Conservation (phyloP, 441 rosid species). For the Hura crepitans region DNA sequence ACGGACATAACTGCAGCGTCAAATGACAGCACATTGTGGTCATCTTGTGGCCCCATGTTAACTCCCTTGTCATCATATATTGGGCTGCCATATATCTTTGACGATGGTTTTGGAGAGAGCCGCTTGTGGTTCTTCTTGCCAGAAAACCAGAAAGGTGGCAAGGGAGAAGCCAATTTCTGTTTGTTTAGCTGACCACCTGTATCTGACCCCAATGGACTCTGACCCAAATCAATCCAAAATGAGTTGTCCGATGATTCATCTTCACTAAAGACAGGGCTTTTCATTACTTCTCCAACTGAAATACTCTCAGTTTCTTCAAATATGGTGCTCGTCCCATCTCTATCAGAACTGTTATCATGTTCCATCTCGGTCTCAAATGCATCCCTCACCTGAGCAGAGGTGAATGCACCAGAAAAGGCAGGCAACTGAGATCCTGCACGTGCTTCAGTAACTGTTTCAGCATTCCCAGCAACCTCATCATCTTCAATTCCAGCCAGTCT, state of each 20-base stretch:
- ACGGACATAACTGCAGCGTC: slow-evolving; percentile 93
- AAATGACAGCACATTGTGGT: slow-evolving; percentile 57
- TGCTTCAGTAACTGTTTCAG: slow-evolving; percentile 47
- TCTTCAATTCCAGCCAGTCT: slow-evolving; percentile 50
- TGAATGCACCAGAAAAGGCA: slow-evolving; percentile 91
- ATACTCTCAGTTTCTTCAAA: slow-evolving; percentile 87
- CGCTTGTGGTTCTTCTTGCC: slow-evolving; percentile 55
- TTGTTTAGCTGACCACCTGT: slow-evolving; percentile 45
- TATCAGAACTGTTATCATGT: slow-evolving; percentile 72
- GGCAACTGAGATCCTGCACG: slow-evolving; percentile 69
- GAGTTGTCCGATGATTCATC: slow-evolving; percentile 91
- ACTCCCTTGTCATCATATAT: slow-evolving; percentile 52
- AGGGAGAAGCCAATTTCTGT: slow-evolving; percentile 58
- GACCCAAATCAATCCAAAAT: slow-evolving; percentile 95
- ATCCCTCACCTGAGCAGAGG: slow-evolving; percentile 87
- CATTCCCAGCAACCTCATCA: slow-evolving; percentile 46
- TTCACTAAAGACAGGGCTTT: slow-evolving; percentile 90
- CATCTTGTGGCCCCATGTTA: slow-evolving; percentile 36
- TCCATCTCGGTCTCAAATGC: slow-evolving; percentile 81
- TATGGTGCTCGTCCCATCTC: slow-evolving; percentile 83
- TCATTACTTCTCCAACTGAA: slow-evolving; percentile 92
- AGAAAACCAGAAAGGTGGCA: slow-evolving; percentile 71
- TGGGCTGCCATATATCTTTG: slow-evolving; percentile 75
- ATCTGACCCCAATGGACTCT: slow-evolving; percentile 81
- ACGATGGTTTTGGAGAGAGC: slow-evolving; percentile 57